These are phyloP conservation scores for Prunus campanulata DNA, from an alignment of 306 rosid species.

Conservation along the genomic window DNA sequence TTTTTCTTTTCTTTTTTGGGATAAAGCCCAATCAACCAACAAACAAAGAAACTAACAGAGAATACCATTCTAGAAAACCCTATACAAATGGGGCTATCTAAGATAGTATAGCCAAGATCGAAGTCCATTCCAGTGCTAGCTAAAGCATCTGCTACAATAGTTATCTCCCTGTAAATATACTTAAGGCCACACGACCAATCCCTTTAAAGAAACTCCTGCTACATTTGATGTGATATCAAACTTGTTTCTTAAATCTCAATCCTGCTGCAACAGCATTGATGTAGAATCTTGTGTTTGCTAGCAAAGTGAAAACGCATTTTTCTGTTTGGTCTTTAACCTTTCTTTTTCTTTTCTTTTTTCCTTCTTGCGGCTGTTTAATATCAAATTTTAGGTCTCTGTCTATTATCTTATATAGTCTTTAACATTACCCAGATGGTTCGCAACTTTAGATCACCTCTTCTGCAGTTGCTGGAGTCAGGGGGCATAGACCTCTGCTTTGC, in stretches of 20 bases:
- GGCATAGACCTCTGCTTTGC: constrained; percentile 89
- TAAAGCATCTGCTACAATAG: no score
- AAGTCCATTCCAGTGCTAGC: not conserved
- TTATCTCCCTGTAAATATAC: not conserved
- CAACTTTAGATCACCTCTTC: constrained; percentile 60
- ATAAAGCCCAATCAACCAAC: not conserved
- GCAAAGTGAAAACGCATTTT: not conserved
- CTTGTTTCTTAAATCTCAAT: not conserved
- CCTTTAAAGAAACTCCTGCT: not conserved
- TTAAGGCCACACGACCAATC: not conserved
- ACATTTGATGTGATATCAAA: not conserved
- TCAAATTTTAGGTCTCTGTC: constrained; percentile 14
- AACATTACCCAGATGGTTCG: constrained; percentile 80
- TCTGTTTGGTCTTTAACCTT: not conserved
- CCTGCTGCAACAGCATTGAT: not conserved
- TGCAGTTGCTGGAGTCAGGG: constrained; percentile 68
- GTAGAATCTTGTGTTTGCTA: not conserved
- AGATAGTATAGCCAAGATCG: not conserved
- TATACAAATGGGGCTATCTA: not conserved
- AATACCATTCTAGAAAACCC: not conserved
- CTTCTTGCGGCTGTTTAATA: not conserved
- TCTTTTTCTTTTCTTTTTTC: not conserved
- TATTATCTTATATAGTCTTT: constrained; percentile 32
- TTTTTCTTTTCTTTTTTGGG: no score
- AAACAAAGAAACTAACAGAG: not conserved